Conservation (phyloP, 768 basidiomycete species). For the Tephrocybe sp. region DNA sequence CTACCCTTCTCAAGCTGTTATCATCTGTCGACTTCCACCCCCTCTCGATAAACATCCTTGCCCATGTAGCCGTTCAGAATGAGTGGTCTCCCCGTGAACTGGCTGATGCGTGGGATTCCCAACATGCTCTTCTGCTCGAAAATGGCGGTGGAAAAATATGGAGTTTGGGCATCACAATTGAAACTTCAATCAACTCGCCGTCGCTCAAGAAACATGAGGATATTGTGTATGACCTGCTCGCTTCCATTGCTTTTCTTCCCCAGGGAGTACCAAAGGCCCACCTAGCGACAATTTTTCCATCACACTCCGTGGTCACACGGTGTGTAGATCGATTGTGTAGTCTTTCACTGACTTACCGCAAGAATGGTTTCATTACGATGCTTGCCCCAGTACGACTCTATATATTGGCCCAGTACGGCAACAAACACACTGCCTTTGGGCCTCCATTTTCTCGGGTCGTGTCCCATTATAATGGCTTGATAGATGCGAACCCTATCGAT, state of each 20-base stretch:
- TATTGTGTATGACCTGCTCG: not conserved
- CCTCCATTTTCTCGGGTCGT: no score
- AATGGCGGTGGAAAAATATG: not conserved
- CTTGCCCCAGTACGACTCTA: no score
- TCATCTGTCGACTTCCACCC: constrained; percentile 5
- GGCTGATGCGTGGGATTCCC: constrained; percentile 2
- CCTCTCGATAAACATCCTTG: constrained; percentile 6
- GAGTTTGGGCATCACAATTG: constrained; percentile 2
- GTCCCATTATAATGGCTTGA: no score
- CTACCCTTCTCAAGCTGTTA: not conserved
- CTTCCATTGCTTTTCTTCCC: constrained; percentile 3
- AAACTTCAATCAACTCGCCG: not conserved
- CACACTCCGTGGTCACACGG: not conserved
- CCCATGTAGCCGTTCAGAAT: constrained; percentile 7
- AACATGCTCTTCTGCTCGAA: not conserved
- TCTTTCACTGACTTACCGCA: not conserved
- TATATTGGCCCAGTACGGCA: no score
- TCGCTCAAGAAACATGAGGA: not conserved
- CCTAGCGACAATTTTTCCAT: not conserved
- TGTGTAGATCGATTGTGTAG: not conserved
- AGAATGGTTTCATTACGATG: not conserved
- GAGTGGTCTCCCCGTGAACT: constrained; percentile 2
- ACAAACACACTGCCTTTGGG: no score
- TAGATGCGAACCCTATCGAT: no score
- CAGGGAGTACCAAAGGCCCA: not conserved